A percentile compares a stretch with the other conserved stretches of the same genome.
phyloP scores from a whole-genome alignment of 352 stramenopile genomes.

The Aphanomyces stellatus region DNA sequence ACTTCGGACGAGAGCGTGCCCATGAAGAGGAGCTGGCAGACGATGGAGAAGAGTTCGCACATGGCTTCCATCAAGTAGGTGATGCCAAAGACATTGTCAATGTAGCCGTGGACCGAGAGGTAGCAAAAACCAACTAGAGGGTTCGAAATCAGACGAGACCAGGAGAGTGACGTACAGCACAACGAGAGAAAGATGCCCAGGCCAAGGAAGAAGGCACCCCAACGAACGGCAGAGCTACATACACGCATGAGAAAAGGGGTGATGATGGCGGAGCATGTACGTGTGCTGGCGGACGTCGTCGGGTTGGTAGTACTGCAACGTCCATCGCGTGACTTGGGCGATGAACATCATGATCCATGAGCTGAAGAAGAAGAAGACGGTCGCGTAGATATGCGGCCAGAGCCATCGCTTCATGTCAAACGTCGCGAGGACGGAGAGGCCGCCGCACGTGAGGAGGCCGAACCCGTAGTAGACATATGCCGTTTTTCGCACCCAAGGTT shows the following conservation, averaged over 20 bases:
- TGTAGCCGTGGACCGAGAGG: conserved; percentile 70
- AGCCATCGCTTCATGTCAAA: conserved; percentile 67
- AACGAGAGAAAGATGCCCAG: conserved; percentile 11
- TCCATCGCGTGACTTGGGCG: conserved; percentile 39
- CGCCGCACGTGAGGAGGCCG: conserved; percentile 33
- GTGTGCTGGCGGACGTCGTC: background rate
- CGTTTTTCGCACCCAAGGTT: background rate
- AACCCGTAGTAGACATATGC: conserved; percentile 9
- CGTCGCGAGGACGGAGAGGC: conserved; percentile 41
- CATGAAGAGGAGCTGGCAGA: conserved; percentile 85
- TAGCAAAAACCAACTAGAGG: conserved; percentile 60
- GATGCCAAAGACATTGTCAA: conserved; percentile 69
- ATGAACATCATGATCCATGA: conserved; percentile 59
- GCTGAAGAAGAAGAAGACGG: conserved; percentile 63
- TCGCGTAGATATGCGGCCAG: conserved; percentile 61
- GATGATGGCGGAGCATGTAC: background rate
- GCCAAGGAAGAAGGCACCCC: conserved; percentile 17
- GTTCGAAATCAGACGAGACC: background rate
- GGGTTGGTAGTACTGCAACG: background rate
- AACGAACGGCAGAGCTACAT: conserved; percentile 1
- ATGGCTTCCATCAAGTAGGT: conserved; percentile 74
- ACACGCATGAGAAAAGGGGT: background rate
- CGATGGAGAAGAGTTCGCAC: conserved; percentile 73
- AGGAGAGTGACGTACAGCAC: background rate
- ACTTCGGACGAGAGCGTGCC: conserved; percentile 67